These are phyloP conservation scores for Brassica cretica DNA, from an alignment of 345 rosid genomes.

Conservation along the genomic window DNA sequence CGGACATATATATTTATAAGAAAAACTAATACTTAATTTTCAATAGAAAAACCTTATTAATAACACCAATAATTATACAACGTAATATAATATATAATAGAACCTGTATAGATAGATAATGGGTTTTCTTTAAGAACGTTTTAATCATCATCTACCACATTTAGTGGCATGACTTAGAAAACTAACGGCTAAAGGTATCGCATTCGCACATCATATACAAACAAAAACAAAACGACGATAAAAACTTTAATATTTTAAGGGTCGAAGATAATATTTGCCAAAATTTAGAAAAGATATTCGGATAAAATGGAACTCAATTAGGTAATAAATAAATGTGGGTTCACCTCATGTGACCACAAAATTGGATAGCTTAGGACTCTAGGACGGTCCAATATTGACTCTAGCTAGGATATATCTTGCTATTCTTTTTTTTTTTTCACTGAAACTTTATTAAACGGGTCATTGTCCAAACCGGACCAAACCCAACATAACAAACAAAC, in stretches of 20 bases:
- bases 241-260: conserved; percentile 12
- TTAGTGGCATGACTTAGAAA: not conserved
- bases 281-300: not conserved
- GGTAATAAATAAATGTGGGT: conserved; percentile 27
- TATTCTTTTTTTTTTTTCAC: not conserved
- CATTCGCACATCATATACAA: conserved; percentile 30
- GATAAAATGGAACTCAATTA: conserved; percentile 31
- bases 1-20: not conserved
- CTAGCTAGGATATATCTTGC: conserved; percentile 6
- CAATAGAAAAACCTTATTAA: not conserved
- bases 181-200: conserved; percentile 26
- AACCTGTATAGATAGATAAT: conserved; percentile 1
- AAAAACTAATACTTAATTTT: not conserved
- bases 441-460: too few species aligned
- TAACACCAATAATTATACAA: not conserved
- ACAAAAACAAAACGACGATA: conserved; percentile 33
- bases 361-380: conserved; percentile 8
- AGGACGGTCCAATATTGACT: conserved; percentile 28
- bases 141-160: conserved; percentile 12
- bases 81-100: not conserved
- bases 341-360: conserved; percentile 27
- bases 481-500: too few species aligned
- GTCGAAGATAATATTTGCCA: conserved; percentile 33
- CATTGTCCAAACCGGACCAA: too few species aligned
- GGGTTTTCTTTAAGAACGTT: not conserved